These are phyloP conservation scores for Chalaropsis ovoidea DNA, from an alignment of 2,329 filamentous ascomycete species.

Conservation along the genomic window DNA sequence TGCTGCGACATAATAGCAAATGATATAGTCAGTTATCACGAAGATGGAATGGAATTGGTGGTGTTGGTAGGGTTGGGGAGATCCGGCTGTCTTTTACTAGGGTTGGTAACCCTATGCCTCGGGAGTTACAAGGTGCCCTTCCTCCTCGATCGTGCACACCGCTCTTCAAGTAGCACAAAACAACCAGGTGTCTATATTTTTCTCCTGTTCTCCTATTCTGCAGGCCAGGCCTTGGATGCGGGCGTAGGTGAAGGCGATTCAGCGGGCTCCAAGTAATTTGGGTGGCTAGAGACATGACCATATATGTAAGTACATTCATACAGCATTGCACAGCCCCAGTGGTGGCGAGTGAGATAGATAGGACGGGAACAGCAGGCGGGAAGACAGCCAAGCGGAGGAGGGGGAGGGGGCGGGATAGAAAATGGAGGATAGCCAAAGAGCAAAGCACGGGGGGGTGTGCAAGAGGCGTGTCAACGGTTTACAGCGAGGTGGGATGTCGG, in stretches of 20 bases:
- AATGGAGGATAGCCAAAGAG: not conserved
- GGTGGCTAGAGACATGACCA: not conserved
- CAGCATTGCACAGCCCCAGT: slow-evolving; percentile 10
- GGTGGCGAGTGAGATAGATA: not conserved
- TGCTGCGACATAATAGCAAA: not conserved
- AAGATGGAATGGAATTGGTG: not conserved
- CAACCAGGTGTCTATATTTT: not conserved
- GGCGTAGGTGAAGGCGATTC: not conserved
- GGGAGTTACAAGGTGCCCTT: not conserved
- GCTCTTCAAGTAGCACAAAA: not conserved
- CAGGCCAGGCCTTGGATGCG: not conserved
- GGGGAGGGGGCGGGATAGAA: not conserved
- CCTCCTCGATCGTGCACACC: too few species aligned
- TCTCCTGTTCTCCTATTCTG: not conserved
- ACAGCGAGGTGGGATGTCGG: too few species aligned
- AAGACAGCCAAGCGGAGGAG: slow-evolving; percentile 1
- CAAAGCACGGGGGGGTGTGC: not conserved
- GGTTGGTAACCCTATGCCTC: not conserved
- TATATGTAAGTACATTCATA: not conserved
- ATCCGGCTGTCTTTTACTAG: not conserved
- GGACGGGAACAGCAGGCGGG: not conserved
- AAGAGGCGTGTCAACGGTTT: not conserved
- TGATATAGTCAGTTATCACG: not conserved
- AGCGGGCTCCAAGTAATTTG: not conserved
- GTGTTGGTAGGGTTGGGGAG: not conserved